These are phyloP conservation scores for Aspergillus eucalypticola DNA, from an alignment of 2,329 filamentous ascomycete genomes.

Conservation along the genomic window DNA sequence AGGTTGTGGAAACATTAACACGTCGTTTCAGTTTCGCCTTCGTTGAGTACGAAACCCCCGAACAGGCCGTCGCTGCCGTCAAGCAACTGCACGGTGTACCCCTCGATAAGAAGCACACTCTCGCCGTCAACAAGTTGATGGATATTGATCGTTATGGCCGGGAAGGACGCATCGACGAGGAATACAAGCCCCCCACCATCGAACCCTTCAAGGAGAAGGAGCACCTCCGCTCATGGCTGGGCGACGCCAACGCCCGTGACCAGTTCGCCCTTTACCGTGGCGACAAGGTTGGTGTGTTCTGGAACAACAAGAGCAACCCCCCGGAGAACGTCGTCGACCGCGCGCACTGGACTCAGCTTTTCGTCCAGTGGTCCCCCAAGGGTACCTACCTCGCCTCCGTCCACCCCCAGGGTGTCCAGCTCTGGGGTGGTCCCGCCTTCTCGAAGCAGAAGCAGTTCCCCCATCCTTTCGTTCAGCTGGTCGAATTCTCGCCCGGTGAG, in stretches of 20 bases:
- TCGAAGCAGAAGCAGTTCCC: conserved; percentile 88
- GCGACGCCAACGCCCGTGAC: conserved; percentile 84
- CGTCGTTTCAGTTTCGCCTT: conserved; percentile 75
- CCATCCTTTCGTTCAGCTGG: conserved; percentile 91
- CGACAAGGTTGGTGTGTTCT: conserved; percentile 91
- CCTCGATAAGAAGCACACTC: conserved; percentile 94
- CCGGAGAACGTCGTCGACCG: conserved; percentile 90
- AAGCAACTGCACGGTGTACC: conserved; percentile 83
- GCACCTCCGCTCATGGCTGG: conserved; percentile 90
- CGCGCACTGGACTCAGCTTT: conserved; percentile 95
- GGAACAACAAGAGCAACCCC: conserved; percentile 93
- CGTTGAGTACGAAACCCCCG: conserved; percentile 89
- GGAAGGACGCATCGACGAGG: conserved; percentile 89
- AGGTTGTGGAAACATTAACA: conserved; percentile 18
- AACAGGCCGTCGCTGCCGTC: conserved; percentile 84
- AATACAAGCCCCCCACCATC: conserved; percentile 79
- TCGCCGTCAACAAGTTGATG: conserved; percentile 96
- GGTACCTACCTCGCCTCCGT: conserved; percentile 94
- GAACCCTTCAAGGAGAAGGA: conserved; percentile 88
- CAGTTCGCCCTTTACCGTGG: conserved; percentile 94
- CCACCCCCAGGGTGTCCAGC: conserved; percentile 92
- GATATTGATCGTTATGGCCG: conserved; percentile 95
- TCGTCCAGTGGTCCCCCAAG: conserved; percentile 95
- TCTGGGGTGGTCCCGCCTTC: conserved; percentile 93
- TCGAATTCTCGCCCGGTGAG: conserved; percentile 92